phyloP scores from a whole-genome alignment of 495 filamentous ascomycete species.

The Trichoderma erinaceum region DNA sequence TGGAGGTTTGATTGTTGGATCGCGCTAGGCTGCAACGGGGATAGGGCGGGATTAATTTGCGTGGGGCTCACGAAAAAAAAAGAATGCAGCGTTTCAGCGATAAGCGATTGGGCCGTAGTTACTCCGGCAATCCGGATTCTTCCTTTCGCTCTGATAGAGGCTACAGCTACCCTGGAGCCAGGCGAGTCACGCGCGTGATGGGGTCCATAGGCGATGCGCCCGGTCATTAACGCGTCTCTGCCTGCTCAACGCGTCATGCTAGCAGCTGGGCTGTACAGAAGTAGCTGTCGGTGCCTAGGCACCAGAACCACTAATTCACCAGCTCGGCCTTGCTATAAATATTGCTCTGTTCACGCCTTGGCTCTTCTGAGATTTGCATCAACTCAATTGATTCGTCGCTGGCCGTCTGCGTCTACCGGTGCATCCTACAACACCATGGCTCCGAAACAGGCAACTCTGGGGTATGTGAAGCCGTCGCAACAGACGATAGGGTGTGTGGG shows the following conservation, averaged over 20 bases:
- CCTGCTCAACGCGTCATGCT: not conserved
- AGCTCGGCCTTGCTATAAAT: not conserved
- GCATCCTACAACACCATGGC: conserved; percentile 32
- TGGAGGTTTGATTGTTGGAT: conserved; percentile 14
- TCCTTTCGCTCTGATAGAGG: not conserved
- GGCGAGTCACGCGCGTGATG: not conserved
- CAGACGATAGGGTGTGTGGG: conserved; percentile 73
- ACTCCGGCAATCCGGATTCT: not conserved
- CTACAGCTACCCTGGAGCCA: not conserved
- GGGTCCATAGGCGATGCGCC: not conserved
- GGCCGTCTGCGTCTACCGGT: not conserved
- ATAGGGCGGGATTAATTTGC: not conserved
- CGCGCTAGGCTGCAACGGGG: conserved; percentile 3
- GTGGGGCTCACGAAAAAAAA: not conserved
- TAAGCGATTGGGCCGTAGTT: not conserved
- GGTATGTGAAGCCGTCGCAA: conserved; percentile 83
- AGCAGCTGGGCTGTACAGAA: not conserved
- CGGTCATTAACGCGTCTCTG: conserved; percentile 1
- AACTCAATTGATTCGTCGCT: not conserved
- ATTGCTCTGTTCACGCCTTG: not conserved
- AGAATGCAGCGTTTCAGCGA: not conserved
- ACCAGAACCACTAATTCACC: not conserved
- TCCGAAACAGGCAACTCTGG: conserved; percentile 80
- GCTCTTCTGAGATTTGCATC: not conserved
- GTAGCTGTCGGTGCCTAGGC: conserved; percentile 7